Percentiles rank a stretch among this genome's conserved stretches.
Conservation (phyloP, 768 basidiomycete genomes). For the Pulveroboletus ravenelii region DNA sequence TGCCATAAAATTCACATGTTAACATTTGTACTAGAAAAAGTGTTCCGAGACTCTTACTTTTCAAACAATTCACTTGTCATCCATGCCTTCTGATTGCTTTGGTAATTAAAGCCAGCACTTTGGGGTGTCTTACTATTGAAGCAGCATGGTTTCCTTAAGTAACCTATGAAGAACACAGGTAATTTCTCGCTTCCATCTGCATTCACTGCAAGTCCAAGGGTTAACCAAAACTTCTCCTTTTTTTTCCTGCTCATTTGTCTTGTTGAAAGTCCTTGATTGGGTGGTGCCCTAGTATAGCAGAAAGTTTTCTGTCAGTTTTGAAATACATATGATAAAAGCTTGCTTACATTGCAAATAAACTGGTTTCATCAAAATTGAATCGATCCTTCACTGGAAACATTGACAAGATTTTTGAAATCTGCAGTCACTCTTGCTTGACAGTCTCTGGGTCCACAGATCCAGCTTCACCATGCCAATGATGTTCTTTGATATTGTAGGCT, state of each 20-base stretch:
- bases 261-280: background rate
- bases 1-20: no score
- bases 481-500: no score
- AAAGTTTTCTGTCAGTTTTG: no score
- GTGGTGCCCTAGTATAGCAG: background rate
- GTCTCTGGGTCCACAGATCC: no score
- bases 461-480: no score
- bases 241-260: background rate
- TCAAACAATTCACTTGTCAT: background rate
- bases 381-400: background rate
- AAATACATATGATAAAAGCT: no score
- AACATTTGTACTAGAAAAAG: no score
- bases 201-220: background rate
- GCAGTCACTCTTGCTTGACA: no score
- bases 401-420: background rate
- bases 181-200: background rate
- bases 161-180: background rate
- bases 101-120: background rate
- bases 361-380: background rate
- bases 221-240: background rate
- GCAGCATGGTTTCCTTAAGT: background rate
- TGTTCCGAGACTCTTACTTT: no score
- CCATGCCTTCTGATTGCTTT: background rate
- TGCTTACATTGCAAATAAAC: background rate
- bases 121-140: background rate